A percentile compares a stretch with the other conserved stretches of the same genome.
phyloP scores from a whole-genome alignment of 2,329 filamentous ascomycete genomes.

The Exophiala aquamarina region DNA sequence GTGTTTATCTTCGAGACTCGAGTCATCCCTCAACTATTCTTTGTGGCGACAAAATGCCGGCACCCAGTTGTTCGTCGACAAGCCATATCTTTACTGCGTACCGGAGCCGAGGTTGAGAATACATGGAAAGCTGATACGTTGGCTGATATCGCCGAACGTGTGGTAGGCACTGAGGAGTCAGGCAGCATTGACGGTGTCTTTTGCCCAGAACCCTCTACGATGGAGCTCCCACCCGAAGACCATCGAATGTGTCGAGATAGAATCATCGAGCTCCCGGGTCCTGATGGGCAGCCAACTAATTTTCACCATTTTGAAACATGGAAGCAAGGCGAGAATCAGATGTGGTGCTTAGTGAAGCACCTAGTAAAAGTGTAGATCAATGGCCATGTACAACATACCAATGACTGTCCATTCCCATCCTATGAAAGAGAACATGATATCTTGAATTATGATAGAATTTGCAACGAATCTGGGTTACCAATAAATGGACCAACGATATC shows the following conservation, averaged over 20 bases:
- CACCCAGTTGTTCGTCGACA: constrained; percentile 17
- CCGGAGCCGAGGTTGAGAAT: constrained; percentile 10
- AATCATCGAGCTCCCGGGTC: neutral
- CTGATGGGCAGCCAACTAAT: neutral
- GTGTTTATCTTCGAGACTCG: constrained; percentile 18
- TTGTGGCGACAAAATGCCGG: constrained; percentile 14
- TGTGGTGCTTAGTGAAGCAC: neutral
- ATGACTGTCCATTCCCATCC: too few relatives aligned
- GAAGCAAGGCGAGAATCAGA: neutral
- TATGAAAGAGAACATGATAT: too few relatives aligned
- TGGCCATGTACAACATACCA: too few relatives aligned
- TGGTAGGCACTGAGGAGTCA: constrained; percentile 18
- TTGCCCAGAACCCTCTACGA: neutral
- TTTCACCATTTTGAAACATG: constrained; percentile 8
- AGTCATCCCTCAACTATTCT: constrained; percentile 16
- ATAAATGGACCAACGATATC: too few relatives aligned
- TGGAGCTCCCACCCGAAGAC: constrained; percentile 2
- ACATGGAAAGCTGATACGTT: constrained; percentile 12
- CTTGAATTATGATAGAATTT: too few relatives aligned
- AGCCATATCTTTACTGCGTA: constrained; percentile 7
- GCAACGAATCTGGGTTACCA: too few relatives aligned
- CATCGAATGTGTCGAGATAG: constrained; percentile 4
- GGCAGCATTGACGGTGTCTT: constrained; percentile 5
- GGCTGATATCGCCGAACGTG: constrained; percentile 9
- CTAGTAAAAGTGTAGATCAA: neutral